Evolutionary conservation across 192 early-diverging fungal genomes (phyloP).

Genomic region (Coemansia sp.): DNA sequence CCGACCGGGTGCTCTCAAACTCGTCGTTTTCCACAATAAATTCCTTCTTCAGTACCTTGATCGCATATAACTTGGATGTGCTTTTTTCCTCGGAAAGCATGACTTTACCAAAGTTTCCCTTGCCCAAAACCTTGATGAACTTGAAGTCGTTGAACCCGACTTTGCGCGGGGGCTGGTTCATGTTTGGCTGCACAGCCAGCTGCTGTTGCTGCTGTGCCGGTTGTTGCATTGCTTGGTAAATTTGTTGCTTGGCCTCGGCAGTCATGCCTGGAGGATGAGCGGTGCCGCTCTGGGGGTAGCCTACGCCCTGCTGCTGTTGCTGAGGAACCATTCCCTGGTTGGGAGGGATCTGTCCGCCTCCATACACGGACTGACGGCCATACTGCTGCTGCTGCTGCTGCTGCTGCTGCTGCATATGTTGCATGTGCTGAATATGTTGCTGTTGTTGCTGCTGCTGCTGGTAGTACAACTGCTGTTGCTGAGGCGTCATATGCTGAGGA

Average conservation of each 20-base stretch:
- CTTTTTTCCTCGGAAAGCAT: slow-evolving; percentile 94
- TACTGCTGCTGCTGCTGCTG: slow-evolving; percentile 19
- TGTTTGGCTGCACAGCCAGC: slow-evolving; percentile 3
- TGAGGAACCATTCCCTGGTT: slow-evolving; percentile 1
- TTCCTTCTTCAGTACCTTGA: slow-evolving; percentile 98
- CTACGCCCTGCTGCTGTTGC: slow-evolving; percentile 16
- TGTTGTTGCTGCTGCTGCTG: slow-evolving; percentile 28
- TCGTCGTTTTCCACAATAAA: slow-evolving; percentile 99
- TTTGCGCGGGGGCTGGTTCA: slow-evolving; percentile 54
- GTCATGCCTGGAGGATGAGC: slow-evolving; percentile 12
- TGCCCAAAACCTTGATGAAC: slow-evolving; percentile 92
- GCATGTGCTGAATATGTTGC: slow-evolving; percentile 19
- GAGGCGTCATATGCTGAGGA: slow-evolving; percentile 10
- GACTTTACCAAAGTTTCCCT: slow-evolving; percentile 99
- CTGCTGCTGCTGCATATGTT: slow-evolving; percentile 16
- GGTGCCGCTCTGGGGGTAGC: no score
- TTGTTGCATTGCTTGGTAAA: slow-evolving; percentile 42
- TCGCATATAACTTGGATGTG: slow-evolving; percentile 82
- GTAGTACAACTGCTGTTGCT: slow-evolving; percentile 25
- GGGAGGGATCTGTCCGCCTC: background rate
- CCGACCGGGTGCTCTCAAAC: slow-evolving; percentile 88
- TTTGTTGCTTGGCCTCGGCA: slow-evolving; percentile 34
- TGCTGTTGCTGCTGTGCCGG: slow-evolving; percentile 4
- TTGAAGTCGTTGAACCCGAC: slow-evolving; percentile 91
- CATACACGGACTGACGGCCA: slow-evolving; percentile 26